phyloP scores from a whole-genome alignment of 2,329 filamentous ascomycete species.

The Beauveria caledonica region DNA sequence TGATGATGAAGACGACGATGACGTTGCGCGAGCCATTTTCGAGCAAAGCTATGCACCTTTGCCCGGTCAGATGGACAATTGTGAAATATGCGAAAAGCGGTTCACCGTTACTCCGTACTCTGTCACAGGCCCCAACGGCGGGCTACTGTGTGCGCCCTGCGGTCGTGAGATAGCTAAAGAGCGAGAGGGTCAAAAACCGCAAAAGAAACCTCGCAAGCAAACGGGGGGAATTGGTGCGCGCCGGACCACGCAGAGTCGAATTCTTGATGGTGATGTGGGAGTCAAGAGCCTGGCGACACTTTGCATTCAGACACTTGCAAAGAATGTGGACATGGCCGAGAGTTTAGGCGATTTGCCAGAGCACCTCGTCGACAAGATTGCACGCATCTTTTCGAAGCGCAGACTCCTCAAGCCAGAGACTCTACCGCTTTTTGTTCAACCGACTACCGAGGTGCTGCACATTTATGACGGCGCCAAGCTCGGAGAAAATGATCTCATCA shows the following conservation, averaged over 20 bases:
- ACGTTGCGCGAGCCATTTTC: constrained; percentile 41
- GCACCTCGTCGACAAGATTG: constrained; percentile 48
- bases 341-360: constrained; percentile 53
- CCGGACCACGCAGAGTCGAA: constrained; percentile 72
- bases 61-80: constrained; percentile 86
- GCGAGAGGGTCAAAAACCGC: constrained; percentile 29
- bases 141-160: constrained; percentile 76
- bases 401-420: constrained; percentile 47
- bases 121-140: constrained; percentile 71
- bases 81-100: constrained; percentile 73
- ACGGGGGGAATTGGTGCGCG: constrained; percentile 51
- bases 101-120: constrained; percentile 92
- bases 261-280: constrained; percentile 68
- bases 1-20: constrained; percentile 41
- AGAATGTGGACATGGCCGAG: constrained; percentile 54
- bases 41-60: constrained; percentile 42
- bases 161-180: constrained; percentile 66
- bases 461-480: constrained; percentile 58
- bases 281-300: constrained; percentile 60
- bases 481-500: constrained; percentile 65
- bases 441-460: constrained; percentile 39
- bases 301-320: constrained; percentile 54
- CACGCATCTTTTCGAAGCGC: constrained; percentile 51
- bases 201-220: constrained; percentile 40
- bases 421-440: constrained; percentile 48